phyloP scores from a whole-genome alignment of 2,329 filamentous ascomycete species.

The Cercospora citrullina region DNA sequence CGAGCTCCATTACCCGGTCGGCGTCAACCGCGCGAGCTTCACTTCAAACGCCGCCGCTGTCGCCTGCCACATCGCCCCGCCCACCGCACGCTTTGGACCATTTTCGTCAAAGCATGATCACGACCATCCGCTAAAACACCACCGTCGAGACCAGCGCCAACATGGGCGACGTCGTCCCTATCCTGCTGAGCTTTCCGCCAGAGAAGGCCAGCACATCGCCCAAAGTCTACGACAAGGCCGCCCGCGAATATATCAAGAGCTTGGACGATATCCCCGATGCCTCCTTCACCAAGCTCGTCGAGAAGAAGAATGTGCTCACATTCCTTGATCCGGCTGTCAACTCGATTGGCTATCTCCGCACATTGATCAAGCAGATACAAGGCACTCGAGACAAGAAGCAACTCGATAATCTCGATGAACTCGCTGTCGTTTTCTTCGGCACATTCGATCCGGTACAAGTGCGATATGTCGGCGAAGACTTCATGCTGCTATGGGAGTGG shows the following conservation, averaged over 20 bases:
- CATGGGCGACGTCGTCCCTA: constrained; percentile 32
- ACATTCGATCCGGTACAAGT: constrained; percentile 57
- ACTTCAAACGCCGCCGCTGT: constrained; percentile 9
- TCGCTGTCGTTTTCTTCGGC: constrained; percentile 51
- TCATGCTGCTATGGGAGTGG: constrained; percentile 48
- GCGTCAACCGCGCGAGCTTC: constrained; percentile 11
- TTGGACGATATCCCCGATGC: constrained; percentile 38
- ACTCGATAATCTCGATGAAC: constrained; percentile 47
- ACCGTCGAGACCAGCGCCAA: constrained; percentile 11
- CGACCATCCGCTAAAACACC: background rate
- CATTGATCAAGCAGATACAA: constrained; percentile 47
- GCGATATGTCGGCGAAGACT: constrained; percentile 54
- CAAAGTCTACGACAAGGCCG: constrained; percentile 44
- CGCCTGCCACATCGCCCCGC: background rate
- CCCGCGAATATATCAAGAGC: constrained; percentile 39
- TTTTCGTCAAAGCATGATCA: constrained; percentile 10
- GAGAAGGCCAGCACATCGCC: constrained; percentile 30
- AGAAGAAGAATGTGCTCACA: constrained; percentile 45
- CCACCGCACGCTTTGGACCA: background rate
- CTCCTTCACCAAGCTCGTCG: constrained; percentile 42
- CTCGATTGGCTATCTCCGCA: constrained; percentile 59
- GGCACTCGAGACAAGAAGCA: constrained; percentile 35
- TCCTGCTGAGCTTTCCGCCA: constrained; percentile 40
- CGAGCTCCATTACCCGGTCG: background rate
- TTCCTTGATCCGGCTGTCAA: constrained; percentile 58